These are phyloP conservation scores for Beauveria bassiana DNA, from an alignment of 2,329 filamentous ascomycete species.

Conservation along the genomic window DNA sequence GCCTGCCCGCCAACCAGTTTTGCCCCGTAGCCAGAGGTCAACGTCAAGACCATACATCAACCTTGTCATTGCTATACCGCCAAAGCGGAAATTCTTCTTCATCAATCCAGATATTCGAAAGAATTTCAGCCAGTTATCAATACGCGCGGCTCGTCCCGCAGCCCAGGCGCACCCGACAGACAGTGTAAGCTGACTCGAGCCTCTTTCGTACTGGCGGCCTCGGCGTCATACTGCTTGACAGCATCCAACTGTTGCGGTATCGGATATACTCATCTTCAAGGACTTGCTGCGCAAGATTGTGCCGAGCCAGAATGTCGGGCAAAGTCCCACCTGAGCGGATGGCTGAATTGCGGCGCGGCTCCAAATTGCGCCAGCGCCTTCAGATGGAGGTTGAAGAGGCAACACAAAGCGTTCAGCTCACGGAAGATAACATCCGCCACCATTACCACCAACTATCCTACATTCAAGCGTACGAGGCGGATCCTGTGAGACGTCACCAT, in stretches of 20 bases:
- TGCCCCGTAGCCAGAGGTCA: too few species aligned
- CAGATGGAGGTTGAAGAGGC: conserved; percentile 5
- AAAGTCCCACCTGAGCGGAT: conserved; percentile 8
- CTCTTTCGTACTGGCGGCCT: not conserved
- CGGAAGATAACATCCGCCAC: not conserved
- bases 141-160: not conserved
- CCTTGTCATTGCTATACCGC: not conserved
- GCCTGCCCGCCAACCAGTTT: not conserved
- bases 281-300: not conserved
- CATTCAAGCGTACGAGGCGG: not conserved
- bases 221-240: not conserved
- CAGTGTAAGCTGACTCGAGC: not conserved
- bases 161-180: not conserved
- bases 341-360: conserved; percentile 3
- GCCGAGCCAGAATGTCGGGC: not conserved
- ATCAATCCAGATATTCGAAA: too few species aligned
- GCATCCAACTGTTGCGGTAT: too few species aligned
- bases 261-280: too few species aligned
- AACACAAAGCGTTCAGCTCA: not conserved
- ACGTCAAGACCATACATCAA: not conserved
- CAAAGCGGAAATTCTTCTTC: not conserved
- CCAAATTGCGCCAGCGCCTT: conserved; percentile 10
- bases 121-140: not conserved
- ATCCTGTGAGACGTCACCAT: not conserved
- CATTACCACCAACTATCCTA: conserved; percentile 4